Base-by-base conservation (phyloP, 1,139 yeast species). In the Protomyces gravidus region DNA sequence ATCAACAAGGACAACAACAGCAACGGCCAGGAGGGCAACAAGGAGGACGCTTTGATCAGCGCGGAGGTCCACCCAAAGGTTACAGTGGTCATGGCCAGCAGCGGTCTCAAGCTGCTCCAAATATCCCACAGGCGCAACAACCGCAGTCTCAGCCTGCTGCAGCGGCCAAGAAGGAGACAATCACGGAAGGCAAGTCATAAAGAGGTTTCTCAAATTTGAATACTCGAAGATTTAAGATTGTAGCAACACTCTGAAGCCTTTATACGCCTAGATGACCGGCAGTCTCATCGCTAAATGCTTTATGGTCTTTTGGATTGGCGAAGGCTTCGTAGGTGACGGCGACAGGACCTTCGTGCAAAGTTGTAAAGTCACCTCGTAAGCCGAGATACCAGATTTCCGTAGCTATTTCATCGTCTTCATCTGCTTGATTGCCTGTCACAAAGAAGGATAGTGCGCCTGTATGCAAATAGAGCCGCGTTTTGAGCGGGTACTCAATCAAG, bases 291-390 rank as follows among this genome's bases (percentile, higher is more conserved):
- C 53, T 53, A 36, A 23, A 46, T 23, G 40, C 49, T 39, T 84
- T 83, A 71, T 90, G 97, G 69, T 90, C 97, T 2, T 85, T 82
- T 0, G 96, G 96, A 69, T 89, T 89, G 5, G 97, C 94, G 1
- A 96, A 95, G 63, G 89, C 82, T 71, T 90, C 97, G 71, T 90
- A 90, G 27, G 86, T 69, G 0, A 95, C 78, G 21, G 85, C 78
- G 19, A 87, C 83, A 0, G 95, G 95, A 62, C 81, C 88, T 66
- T 78, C 80, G 55, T 76, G 17, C 40, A 64, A 59, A 33, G 63
- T 82, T 3, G 84, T 79, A 70, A 77, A 84, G 65, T 86, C 94
- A 0, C 97, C 97, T 57, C 97, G 75, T 39, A 92, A 71, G 61
- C 95, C 97, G 53, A 89, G 73, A 68, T 83, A 85, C 66, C 84